Evolutionary conservation across 176 grass and related monocot species (phyloP).

Genomic region (bread wheat (Triticum aestivum)): IWGSC_CS_RefSeq_v2.1 NC_057808.1:473235497-473235996

Average conservation of each 20-base stretch:
- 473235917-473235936: slow-evolving; percentile 13
- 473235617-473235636: slow-evolving; percentile 19
- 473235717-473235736: slow-evolving; percentile 80
- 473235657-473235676: slow-evolving; percentile 72
- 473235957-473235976: slow-evolving; percentile 2
- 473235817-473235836: slow-evolving; percentile 77
- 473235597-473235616: slow-evolving; percentile 13
- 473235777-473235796: slow-evolving; percentile 94
- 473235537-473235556: slow-evolving; percentile 43
- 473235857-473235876: slow-evolving; percentile 69
- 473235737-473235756: slow-evolving; percentile 48
- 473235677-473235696: slow-evolving; percentile 47
- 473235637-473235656: slow-evolving; percentile 45
- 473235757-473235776: slow-evolving; percentile 79
- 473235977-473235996: neutral
- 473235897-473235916: neutral
- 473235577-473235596: slow-evolving; percentile 8
- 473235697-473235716: slow-evolving; percentile 76
- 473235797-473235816: slow-evolving; percentile 90
- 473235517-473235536: slow-evolving; percentile 77
- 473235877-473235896: slow-evolving; percentile 55
- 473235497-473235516: slow-evolving; percentile 80
- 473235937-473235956: neutral
- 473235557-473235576: slow-evolving; percentile 47
- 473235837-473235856: slow-evolving; percentile 69